A percentile compares a stretch with the other conserved stretches of the same genome.
These are phyloP conservation scores for Yarrowia bubula DNA, from an alignment of 805 yeast genomes.

Conservation along the genomic window DNA sequence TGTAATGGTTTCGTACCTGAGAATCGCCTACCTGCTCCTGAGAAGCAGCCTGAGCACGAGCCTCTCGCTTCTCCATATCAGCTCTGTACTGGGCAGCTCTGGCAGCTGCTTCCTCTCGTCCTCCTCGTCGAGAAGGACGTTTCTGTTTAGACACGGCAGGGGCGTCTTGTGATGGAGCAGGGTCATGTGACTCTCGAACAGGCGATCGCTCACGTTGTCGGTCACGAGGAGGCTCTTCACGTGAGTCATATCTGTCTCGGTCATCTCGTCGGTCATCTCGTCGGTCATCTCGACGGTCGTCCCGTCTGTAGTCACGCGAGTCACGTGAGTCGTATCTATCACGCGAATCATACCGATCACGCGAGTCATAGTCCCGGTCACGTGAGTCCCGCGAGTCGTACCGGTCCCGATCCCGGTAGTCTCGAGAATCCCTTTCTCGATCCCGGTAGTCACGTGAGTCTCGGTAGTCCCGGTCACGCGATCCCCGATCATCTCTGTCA, in stretches of 20 bases:
- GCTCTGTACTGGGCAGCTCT: constrained; percentile 28
- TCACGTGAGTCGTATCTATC: neutral
- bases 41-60: neutral
- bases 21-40: constrained; percentile 30
- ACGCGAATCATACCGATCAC: neutral
- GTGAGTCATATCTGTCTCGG: neutral
- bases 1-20: constrained; percentile 79
- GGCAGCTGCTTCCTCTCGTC: constrained; percentile 28
- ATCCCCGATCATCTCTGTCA: neutral
- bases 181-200: neutral
- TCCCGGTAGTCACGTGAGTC: neutral
- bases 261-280: neutral
- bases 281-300: neutral
- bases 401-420: neutral
- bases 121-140: constrained; percentile 29
- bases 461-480: neutral
- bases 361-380: neutral
- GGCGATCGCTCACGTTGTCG: neutral
- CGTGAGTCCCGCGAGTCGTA: neutral
- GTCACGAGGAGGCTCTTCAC: neutral
- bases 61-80: constrained; percentile 27
- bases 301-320: neutral
- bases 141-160: constrained; percentile 30
- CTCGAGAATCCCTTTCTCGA: neutral
- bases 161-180: neutral